Conservation (phyloP, 768 basidiomycete genomes). For the Mycena capillaripes region DNA sequence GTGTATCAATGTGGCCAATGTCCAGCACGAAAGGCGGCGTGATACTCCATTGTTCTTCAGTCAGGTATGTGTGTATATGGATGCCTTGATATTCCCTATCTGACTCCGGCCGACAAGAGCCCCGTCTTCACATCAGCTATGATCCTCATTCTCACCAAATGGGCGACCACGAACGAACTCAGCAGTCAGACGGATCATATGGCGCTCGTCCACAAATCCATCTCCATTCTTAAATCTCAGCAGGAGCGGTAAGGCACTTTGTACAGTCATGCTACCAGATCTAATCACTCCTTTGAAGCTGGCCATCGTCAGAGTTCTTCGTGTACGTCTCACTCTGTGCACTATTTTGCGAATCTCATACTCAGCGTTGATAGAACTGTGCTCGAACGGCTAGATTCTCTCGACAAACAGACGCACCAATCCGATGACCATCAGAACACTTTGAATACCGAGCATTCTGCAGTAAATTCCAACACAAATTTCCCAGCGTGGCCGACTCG, state of each 20-base stretch:
- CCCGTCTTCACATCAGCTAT: conserved; percentile 7
- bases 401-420: not conserved
- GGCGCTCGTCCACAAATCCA: not conserved
- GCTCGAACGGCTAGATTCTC: not conserved
- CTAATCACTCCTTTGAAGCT: not conserved
- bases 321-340: not conserved
- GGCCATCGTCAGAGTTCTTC: conserved; percentile 1
- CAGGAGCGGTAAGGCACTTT: not conserved
- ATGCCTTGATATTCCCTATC: not conserved
- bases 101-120: not conserved
- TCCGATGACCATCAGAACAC: not conserved
- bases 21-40: not conserved
- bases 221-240: not conserved
- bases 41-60: not conserved
- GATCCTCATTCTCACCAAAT: not conserved
- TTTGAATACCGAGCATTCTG: not conserved
- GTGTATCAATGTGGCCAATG: not conserved
- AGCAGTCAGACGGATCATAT: not conserved
- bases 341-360: not conserved
- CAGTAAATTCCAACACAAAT: no score
- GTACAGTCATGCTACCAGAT: no score
- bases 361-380: not conserved
- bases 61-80: not conserved
- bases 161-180: not conserved
- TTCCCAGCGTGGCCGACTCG: not conserved